Evolutionary conservation across 2,329 filamentous ascomycete genomes (phyloP), one percentile per base, ranked within the genome.

Genomic region (Trichothecium roseum): DNA sequence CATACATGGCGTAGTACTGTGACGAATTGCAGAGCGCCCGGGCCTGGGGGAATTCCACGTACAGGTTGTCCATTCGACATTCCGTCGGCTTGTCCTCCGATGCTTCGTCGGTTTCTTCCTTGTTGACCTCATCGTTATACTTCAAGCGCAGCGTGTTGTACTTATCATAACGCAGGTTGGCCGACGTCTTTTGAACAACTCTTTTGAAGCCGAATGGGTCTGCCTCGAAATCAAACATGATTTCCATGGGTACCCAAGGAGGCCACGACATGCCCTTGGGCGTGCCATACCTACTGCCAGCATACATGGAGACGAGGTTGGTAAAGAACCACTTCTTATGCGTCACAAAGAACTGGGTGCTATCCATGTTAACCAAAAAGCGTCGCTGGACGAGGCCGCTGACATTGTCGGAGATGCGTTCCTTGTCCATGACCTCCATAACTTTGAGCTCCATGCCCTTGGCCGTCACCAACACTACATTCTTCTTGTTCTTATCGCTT

Each of bases 391-490:
- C 89, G 31, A 99, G 72, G 36, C 91, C 93, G 50, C 86, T 94
- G 49, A 99, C 87, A 46, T 84, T 81, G 54, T 99, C 91, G 32
- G 79, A 88, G 38, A 96, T 76, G 41, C 91, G 76, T 49, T 87
- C 81, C 59, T 94, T 95, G 61, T 98, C 91, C 83, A 96, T 94
- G 49, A 98, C 89, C 45, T 95, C 89, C 15, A 98, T 76, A 9
- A 98, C 84, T 63, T 96, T 96, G 38, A 96, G 74, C 56, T 96
- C 88, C 87, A 98, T 98, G 36, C 88, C 86, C 59, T 96, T 96
- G 18, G 88, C 87, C 3, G 89, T 91, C 32, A 96, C 80, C n/a
- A 99, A 69, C 5, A 95, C 83, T n/a, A 93, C 91, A 39, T 94
- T 84, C 57, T 94, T 94, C 42, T 81, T 82, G 57, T 98, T 96